Conservation (phyloP, 441 rosid genomes). For the Euphorbia neoarborescens region DNA sequence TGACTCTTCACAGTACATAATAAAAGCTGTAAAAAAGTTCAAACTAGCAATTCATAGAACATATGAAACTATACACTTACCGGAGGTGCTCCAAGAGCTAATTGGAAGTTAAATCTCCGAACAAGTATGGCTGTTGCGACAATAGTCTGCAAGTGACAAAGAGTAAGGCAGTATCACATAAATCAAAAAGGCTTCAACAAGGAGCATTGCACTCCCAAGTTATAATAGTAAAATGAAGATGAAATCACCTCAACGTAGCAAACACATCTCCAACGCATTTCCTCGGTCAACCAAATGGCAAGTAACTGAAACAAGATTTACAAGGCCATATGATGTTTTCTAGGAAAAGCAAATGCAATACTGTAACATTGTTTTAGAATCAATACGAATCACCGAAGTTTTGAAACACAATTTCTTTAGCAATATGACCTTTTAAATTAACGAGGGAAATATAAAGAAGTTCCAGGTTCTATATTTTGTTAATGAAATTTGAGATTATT, state of each 20-base stretch:
- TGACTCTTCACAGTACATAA: no score
- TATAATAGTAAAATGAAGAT: neutral
- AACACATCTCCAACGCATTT: slow-evolving; percentile 98
- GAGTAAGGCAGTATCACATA: neutral
- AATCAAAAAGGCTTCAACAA: neutral
- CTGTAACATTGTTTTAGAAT: no score
- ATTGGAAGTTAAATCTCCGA: slow-evolving; percentile 66
- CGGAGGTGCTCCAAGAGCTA: slow-evolving; percentile 80
- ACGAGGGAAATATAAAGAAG: neutral
- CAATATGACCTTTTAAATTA: no score
- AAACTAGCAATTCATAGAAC: neutral
- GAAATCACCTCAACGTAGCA: slow-evolving; percentile 73
- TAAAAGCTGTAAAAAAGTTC: neutral
- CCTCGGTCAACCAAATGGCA: slow-evolving; percentile 95
- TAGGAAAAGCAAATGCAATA: no score
- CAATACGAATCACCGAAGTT: no score
- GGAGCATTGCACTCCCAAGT: neutral
- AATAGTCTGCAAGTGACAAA: slow-evolving; percentile 42
- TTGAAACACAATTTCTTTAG: no score
- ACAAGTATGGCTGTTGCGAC: slow-evolving; percentile 92
- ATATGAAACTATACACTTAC: slow-evolving; percentile 32
- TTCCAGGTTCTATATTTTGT: neutral
- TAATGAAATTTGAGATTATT: neutral
- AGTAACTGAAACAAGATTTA: slow-evolving; percentile 52
- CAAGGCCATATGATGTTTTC: no score